These are phyloP conservation scores for Actinidia arguta DNA, from an alignment of 179 eudicot species.

Conservation along the genomic window DNA sequence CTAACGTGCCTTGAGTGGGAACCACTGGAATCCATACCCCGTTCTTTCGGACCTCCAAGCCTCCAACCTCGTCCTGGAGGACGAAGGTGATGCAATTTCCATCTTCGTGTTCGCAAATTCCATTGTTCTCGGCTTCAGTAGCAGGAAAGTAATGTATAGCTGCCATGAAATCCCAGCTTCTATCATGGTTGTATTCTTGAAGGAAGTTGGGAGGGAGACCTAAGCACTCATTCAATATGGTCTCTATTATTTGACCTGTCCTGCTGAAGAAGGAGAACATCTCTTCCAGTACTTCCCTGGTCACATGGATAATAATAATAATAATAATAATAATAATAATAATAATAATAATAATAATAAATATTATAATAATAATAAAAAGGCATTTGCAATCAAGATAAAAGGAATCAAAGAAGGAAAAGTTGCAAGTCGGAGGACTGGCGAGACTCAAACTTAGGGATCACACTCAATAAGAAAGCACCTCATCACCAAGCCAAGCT, in stretches of 20 bases:
- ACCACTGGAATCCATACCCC: conserved; percentile 44
- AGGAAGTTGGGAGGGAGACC: conserved; percentile 46
- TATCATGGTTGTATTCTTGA: conserved; percentile 36
- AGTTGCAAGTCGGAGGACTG: too few relatives aligned
- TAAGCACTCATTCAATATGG: conserved; percentile 42
- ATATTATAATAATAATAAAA: too few relatives aligned
- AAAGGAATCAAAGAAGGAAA: too few relatives aligned
- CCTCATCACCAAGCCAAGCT: too few relatives aligned
- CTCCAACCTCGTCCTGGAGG: conserved; percentile 54
- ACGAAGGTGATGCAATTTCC: conserved; percentile 42
- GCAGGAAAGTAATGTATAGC: conserved; percentile 36
- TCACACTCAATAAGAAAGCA: too few relatives aligned
- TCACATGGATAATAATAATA: neutral
- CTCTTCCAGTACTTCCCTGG: conserved; percentile 42
- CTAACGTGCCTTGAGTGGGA: conserved; percentile 31
- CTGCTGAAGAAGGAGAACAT: conserved; percentile 33
- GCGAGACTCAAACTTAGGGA: too few relatives aligned
- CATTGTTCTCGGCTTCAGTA: conserved; percentile 33
- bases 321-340: too few relatives aligned
- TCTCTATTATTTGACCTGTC: conserved; percentile 34
- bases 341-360: too few relatives aligned
- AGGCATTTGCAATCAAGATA: too few relatives aligned
- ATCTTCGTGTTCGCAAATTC: conserved; percentile 42
- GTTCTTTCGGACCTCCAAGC: conserved; percentile 41
- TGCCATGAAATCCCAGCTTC: conserved; percentile 45